phyloP scores from a whole-genome alignment of 306 rosid species.

The Boehmeria nivea region DNA sequence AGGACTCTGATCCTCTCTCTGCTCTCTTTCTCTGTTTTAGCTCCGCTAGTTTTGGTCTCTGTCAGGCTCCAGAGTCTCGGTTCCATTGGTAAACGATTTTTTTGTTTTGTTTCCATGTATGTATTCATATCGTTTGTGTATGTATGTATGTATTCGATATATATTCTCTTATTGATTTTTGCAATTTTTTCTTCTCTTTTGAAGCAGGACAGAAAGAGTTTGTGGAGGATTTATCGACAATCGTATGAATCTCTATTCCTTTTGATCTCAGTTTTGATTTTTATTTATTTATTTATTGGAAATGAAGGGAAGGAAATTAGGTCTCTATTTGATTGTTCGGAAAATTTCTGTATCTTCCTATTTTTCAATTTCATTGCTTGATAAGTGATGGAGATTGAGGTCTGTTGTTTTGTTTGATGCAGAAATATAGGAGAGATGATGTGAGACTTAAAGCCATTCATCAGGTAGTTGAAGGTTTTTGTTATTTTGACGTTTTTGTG shows the following conservation, averaged over 20 bases:
- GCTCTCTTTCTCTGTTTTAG: constrained; percentile 68
- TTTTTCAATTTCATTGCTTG: neutral
- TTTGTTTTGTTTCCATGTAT: too few species aligned
- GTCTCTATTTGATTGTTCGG: constrained; percentile 4
- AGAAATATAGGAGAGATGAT: constrained; percentile 62
- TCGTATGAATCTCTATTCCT: constrained; percentile 56
- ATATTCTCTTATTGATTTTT: constrained; percentile 17
- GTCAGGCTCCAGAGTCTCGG: constrained; percentile 40
- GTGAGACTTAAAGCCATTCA: constrained; percentile 50
- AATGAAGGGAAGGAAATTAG: neutral
- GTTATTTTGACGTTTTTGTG: neutral
- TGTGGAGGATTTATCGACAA: constrained; percentile 57
- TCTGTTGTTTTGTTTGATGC: constrained; percentile 43
- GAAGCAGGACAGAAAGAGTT: constrained; percentile 62
- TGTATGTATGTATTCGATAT: neutral
- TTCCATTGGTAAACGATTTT: constrained; percentile 34
- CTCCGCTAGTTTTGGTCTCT: constrained; percentile 72
- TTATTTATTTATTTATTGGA: constrained; percentile 22
- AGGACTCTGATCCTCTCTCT: constrained; percentile 88
- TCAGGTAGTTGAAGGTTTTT: constrained; percentile 46
- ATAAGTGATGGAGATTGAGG: constrained; percentile 18
- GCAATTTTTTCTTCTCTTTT: constrained; percentile 13
- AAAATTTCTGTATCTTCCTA: neutral
- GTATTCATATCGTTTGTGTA: neutral
- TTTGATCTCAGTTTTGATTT: neutral